A percentile compares a stretch with the other conserved stretches of the same genome.
phyloP scores from a whole-genome alignment of 805 yeast genomes.

The Saturnispora dispora region DNA sequence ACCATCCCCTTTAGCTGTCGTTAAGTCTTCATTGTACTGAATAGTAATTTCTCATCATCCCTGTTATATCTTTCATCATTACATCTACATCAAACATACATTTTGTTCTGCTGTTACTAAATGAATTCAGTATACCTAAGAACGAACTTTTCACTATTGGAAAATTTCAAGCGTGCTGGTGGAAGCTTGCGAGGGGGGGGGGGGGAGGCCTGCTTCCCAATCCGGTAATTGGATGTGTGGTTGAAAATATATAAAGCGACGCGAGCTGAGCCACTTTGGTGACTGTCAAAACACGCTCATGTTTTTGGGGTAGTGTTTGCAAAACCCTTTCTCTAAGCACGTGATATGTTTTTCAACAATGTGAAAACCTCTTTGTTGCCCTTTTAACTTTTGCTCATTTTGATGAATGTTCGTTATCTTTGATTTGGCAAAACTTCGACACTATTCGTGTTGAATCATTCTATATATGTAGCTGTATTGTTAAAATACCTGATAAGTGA shows the following conservation, averaged over 20 bases:
- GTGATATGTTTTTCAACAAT: no score
- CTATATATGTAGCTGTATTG: no score
- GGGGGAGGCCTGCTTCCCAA: background rate
- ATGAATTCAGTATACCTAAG: background rate
- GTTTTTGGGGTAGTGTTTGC: no score
- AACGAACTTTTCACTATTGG: slow-evolving; percentile 1
- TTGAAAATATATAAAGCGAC: background rate
- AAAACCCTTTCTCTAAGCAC: background rate
- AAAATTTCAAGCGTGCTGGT: background rate
- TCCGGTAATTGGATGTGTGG: background rate
- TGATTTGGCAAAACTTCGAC: no score
- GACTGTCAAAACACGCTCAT: background rate
- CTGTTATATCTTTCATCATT: background rate
- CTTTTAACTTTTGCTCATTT: background rate
- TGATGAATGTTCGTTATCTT: no score
- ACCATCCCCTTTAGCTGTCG: no score
- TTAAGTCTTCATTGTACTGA: no score
- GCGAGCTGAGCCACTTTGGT: background rate
- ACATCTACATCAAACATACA: slow-evolving; percentile 1
- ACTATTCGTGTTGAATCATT: no score
- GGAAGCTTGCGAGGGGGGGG: slow-evolving; percentile 1
- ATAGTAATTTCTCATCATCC: background rate
- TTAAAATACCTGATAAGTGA: no score
- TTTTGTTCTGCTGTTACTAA: slow-evolving; percentile 1
- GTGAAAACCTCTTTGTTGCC: background rate